Base-by-base conservation (phyloP, 2,329 filamentous ascomycete species). In the Penicillium capsulatum region DNA sequence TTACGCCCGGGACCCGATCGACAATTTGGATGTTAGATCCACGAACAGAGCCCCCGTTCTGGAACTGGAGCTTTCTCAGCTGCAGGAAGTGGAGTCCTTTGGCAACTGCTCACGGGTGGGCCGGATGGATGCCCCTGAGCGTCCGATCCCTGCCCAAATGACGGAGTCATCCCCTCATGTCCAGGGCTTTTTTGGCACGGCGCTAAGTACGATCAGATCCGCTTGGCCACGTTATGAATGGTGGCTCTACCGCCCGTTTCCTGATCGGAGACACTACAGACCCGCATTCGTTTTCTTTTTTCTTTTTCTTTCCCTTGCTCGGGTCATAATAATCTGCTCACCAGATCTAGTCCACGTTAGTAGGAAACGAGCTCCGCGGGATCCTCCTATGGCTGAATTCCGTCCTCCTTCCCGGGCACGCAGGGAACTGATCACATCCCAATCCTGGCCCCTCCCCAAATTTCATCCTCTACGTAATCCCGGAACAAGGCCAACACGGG, bases 131-230 rank as follows among this genome's bases (percentile, higher is more conserved):
- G 37, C 34, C 37, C 44, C 31, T 43, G 44, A 40, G 16, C 15
- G 33, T 32, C 28, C 28, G 31, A 47, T 44, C 38, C 41, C 38
- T 41, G 40, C 32, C 26, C 31, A 19, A 36, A 22, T 22, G 19
- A 22, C 19, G 19, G 19, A 22, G 19, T 22, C 19, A 22, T 22
- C 19, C 19, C 19, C 19, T 22, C 19, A 22, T 22, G 19, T 5
- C 19, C 9, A 22, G 19, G 19, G 19, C 19, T 22, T 6, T 40
- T 48, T 45, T 48, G 44, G 46, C 46, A 50, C 38, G 44, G 51
- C 47, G 50, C 50, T 55, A 52, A 52, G 40, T 42, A 48, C 41
- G 51, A 55, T 55, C 49, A 53, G 52, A 55, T 55, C 52, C 50
- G 46, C 50, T 36, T 40, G 39, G 50, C 52, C 52, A 55, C 52